These are phyloP conservation scores for sweet orange (Citrus sinensis) DNA, from an alignment of 345 rosid genomes.

Conservation along the genomic window DNA sequence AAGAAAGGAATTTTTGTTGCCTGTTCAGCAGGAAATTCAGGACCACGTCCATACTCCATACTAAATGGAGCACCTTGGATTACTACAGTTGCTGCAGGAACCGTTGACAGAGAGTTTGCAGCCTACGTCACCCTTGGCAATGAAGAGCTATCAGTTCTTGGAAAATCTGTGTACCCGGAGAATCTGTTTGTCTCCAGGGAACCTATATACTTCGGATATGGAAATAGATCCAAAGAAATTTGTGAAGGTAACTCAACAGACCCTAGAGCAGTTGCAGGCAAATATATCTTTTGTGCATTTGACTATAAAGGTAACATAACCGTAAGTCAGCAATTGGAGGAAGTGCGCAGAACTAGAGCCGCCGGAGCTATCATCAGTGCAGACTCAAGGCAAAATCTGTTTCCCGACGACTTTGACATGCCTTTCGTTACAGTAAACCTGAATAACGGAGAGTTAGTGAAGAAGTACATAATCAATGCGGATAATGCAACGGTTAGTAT, in stretches of 20 bases:
- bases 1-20: conserved; percentile 48
- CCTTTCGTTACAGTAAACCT: conserved; percentile 24
- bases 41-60: conserved; percentile 40
- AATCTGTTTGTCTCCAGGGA: conserved; percentile 26
- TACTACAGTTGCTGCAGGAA: neutral
- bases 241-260: conserved; percentile 26
- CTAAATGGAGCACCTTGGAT: conserved; percentile 24
- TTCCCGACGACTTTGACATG: conserved; percentile 15
- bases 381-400: conserved; percentile 7
- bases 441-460: conserved; percentile 22
- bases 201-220: conserved; percentile 37
- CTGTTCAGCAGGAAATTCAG: conserved; percentile 44
- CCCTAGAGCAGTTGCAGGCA: conserved; percentile 33
- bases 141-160: conserved; percentile 11
- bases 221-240: conserved; percentile 39
- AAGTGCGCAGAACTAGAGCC: conserved; percentile 25
- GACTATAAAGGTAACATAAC: neutral
- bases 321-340: neutral
- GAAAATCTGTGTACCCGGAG: conserved; percentile 37
- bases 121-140: conserved; percentile 28
- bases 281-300: conserved; percentile 37
- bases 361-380: conserved; percentile 37
- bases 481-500: conserved; percentile 23
- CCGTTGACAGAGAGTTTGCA: conserved; percentile 22
- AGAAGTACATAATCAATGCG: conserved; percentile 20